phyloP scores from a whole-genome alignment of 306 rosid genomes.

The Gastrolobium bilobum region DNA sequence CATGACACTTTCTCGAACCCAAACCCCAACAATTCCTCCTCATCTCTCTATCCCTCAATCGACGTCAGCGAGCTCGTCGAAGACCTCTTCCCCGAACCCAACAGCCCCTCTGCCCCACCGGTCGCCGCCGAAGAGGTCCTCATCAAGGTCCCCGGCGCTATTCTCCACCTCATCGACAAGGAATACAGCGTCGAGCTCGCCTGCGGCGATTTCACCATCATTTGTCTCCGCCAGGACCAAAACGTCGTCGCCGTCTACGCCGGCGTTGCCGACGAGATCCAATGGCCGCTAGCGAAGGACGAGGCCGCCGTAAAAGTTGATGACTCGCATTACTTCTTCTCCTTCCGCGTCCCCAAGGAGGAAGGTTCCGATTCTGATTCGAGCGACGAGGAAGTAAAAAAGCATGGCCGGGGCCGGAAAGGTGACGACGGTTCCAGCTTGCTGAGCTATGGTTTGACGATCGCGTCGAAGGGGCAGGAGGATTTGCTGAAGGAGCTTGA shows the following conservation, averaged over 20 bases:
- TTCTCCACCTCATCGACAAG: slow-evolving; percentile 82
- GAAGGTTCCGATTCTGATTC: slow-evolving; percentile 53
- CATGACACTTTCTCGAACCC: slow-evolving; percentile 39
- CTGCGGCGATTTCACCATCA: slow-evolving; percentile 68
- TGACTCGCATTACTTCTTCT: slow-evolving; percentile 85
- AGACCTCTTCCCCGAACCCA: slow-evolving; percentile 56
- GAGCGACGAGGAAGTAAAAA: slow-evolving; percentile 51
- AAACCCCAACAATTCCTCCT: slow-evolving; percentile 34
- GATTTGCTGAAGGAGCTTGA: slow-evolving; percentile 69
- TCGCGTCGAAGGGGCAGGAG: slow-evolving; percentile 87
- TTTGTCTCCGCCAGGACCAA: slow-evolving; percentile 62
- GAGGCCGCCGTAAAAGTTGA: slow-evolving; percentile 82
- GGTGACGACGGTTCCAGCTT: slow-evolving; percentile 22
- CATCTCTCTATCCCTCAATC: slow-evolving; percentile 67
- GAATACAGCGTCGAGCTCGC: slow-evolving; percentile 87
- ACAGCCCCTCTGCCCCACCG: slow-evolving; percentile 55
- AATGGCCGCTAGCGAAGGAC: slow-evolving; percentile 87
- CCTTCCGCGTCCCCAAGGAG: slow-evolving; percentile 57
- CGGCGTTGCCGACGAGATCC: slow-evolving; percentile 70
- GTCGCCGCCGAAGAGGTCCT: slow-evolving; percentile 66
- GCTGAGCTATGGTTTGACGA: slow-evolving; percentile 87
- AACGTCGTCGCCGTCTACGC: slow-evolving; percentile 67
- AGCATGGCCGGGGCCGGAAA: neutral
- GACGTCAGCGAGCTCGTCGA: slow-evolving; percentile 61
- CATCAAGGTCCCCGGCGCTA: slow-evolving; percentile 81